Conservation (phyloP, 768 basidiomycete genomes). For the Kwoniella botswanensis region DNA sequence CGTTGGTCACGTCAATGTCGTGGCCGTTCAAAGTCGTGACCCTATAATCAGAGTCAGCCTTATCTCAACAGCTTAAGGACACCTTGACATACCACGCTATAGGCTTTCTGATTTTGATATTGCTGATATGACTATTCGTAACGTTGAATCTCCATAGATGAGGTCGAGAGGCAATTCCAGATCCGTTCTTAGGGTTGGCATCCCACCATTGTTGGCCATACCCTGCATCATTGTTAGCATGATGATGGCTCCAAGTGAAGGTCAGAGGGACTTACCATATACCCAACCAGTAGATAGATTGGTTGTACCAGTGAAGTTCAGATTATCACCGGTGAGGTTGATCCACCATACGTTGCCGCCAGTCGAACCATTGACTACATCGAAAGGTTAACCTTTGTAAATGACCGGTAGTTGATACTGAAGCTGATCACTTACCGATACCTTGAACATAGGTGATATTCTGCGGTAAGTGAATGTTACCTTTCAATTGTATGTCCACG, state of each 20-base stretch:
- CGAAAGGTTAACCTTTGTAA: neutral
- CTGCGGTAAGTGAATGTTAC: constrained; percentile 62
- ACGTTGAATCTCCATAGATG: constrained; percentile 64
- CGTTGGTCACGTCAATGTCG: constrained; percentile 43
- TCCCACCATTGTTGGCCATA: constrained; percentile 66
- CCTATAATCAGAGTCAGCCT: constrained; percentile 13
- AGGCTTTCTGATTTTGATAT: constrained; percentile 63
- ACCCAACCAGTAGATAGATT: constrained; percentile 61
- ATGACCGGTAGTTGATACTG: neutral
- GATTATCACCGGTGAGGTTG: constrained; percentile 61
- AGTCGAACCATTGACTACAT: constrained; percentile 33
- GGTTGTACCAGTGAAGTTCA: constrained; percentile 60
- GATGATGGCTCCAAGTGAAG: neutral
- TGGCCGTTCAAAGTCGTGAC: constrained; percentile 50
- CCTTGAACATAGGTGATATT: constrained; percentile 61
- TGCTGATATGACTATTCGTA: constrained; percentile 59
- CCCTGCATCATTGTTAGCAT: constrained; percentile 13
- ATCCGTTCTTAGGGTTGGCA: constrained; percentile 58
- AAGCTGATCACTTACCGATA: constrained; percentile 27
- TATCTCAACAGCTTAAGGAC: neutral
- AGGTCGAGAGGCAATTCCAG: constrained; percentile 59
- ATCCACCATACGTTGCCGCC: constrained; percentile 61
- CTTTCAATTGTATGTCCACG: constrained; percentile 61
- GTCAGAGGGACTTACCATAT: constrained; percentile 52
- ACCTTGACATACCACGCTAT: constrained; percentile 60